A percentile compares a stretch with the other conserved stretches of the same genome.
phyloP scores from a whole-genome alignment of 2,329 filamentous ascomycete genomes.

The Pseudocercospora eumusae region DNA sequence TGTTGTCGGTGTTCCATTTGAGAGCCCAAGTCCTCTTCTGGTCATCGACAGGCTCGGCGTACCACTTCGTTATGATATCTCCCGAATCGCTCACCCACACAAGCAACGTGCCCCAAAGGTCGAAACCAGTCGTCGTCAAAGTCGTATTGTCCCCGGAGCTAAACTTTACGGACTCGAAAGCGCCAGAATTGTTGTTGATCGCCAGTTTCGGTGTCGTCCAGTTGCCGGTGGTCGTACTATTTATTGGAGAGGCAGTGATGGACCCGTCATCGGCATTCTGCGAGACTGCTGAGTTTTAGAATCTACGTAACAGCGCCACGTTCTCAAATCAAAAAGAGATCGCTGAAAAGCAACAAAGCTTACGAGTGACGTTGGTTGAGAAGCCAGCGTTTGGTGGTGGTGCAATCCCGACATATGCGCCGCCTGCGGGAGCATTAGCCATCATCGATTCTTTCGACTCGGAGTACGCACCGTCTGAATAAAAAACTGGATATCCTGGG shows the following conservation, averaged over 20 bases:
- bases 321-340: constrained; percentile 2
- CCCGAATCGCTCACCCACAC: constrained; percentile 24
- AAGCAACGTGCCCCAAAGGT: constrained; percentile 23
- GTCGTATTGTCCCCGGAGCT: constrained; percentile 19
- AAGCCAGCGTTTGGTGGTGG: constrained; percentile 19
- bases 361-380: constrained; percentile 27
- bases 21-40: constrained; percentile 20
- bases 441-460: not conserved
- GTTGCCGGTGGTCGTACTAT: constrained; percentile 17
- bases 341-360: constrained; percentile 11
- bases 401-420: constrained; percentile 23
- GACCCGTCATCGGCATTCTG: constrained; percentile 15
- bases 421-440: constrained; percentile 16
- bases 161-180: constrained; percentile 22
- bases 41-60: constrained; percentile 20
- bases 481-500: constrained; percentile 27
- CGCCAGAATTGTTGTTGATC: constrained; percentile 23
- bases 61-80: constrained; percentile 24
- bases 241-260: constrained; percentile 17
- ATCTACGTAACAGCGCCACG: constrained; percentile 16
- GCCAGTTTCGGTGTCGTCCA: constrained; percentile 26
- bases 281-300: constrained; percentile 24
- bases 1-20: constrained; percentile 30
- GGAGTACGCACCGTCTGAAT: constrained; percentile 21
- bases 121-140: constrained; percentile 26